A percentile compares a stretch with the other conserved stretches of the same genome.
phyloP scores from a whole-genome alignment of 169 alveolate species.

The Plasmodium inui region DNA sequence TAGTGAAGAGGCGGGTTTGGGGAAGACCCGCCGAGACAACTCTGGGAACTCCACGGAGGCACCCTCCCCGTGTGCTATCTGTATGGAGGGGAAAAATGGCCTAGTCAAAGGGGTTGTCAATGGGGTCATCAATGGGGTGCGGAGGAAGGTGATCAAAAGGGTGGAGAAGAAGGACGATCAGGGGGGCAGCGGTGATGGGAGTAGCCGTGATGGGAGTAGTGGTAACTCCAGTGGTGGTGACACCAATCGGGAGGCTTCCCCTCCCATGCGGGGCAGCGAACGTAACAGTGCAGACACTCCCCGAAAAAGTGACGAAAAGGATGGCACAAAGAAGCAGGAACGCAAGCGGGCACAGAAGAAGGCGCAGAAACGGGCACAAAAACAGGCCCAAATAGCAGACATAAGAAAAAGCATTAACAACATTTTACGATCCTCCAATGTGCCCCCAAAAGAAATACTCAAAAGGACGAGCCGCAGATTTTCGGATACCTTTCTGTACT shows the following conservation, averaged over 20 bases:
- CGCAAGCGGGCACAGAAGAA: too few relatives aligned
- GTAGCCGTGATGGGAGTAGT: not conserved
- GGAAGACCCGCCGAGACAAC: not conserved
- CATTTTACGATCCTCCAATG: conserved; percentile 15
- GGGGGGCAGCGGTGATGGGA: not conserved
- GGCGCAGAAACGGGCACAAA: too few relatives aligned
- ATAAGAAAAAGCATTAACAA: conserved; percentile 25
- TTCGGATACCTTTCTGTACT: conserved; percentile 44
- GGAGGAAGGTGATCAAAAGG: not conserved
- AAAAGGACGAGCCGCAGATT: conserved; percentile 45
- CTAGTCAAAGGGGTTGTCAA: not conserved
- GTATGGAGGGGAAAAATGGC: not conserved
- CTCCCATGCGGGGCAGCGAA: not conserved
- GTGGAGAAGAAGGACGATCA: not conserved
- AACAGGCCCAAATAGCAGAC: not conserved
- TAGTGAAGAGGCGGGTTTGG: not conserved
- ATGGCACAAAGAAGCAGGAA: not conserved
- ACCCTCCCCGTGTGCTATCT: not conserved
- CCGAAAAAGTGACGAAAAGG: not conserved
- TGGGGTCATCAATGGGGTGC: too few relatives aligned
- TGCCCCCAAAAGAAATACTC: conserved; percentile 40
- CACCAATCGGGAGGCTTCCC: not conserved
- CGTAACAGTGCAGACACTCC: not conserved
- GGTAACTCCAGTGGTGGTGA: not conserved
- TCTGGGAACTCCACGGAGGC: not conserved